These are phyloP conservation scores for Tolypocladium sp. DNA, from an alignment of 2,329 filamentous ascomycete genomes.

Conservation along the genomic window DNA sequence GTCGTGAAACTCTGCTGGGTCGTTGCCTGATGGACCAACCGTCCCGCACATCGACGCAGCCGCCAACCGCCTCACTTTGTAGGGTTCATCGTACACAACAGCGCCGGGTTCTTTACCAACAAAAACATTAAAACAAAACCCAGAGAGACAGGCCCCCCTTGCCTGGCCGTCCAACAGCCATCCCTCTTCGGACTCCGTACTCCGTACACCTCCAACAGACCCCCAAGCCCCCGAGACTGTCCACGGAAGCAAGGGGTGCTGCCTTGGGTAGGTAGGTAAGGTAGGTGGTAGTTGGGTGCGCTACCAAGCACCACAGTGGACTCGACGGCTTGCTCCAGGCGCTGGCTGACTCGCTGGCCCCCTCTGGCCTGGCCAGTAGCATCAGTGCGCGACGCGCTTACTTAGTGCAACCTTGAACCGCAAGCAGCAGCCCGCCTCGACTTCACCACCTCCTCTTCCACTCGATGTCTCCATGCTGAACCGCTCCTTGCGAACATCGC, in stretches of 20 bases:
- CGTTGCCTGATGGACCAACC: background rate
- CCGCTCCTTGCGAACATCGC: background rate
- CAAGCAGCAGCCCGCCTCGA: background rate
- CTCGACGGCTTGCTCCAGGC: conserved; percentile 1
- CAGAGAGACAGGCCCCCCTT: background rate
- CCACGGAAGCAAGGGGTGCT: background rate
- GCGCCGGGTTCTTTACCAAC: background rate
- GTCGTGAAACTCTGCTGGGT: background rate
- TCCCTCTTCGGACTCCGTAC: too few relatives aligned
- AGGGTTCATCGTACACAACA: background rate
- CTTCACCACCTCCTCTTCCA: background rate
- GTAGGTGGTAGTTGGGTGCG: background rate
- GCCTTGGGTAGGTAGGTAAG: too few relatives aligned
- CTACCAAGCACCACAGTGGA: background rate
- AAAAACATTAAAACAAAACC: background rate
- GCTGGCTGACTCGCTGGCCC: conserved; percentile 18
- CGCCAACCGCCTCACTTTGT: background rate
- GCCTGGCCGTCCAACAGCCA: background rate
- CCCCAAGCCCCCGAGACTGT: background rate
- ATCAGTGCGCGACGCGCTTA: conserved; percentile 25
- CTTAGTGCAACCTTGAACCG: conserved; percentile 12
- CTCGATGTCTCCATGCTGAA: background rate
- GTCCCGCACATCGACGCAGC: background rate
- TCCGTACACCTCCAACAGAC: too few relatives aligned
- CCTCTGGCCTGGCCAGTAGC: conserved; percentile 18